Evolutionary conservation across 768 basidiomycete species (phyloP), one percentile per base, ranked within the genome.

Genomic region (Mycena albidolilacea): DNA sequence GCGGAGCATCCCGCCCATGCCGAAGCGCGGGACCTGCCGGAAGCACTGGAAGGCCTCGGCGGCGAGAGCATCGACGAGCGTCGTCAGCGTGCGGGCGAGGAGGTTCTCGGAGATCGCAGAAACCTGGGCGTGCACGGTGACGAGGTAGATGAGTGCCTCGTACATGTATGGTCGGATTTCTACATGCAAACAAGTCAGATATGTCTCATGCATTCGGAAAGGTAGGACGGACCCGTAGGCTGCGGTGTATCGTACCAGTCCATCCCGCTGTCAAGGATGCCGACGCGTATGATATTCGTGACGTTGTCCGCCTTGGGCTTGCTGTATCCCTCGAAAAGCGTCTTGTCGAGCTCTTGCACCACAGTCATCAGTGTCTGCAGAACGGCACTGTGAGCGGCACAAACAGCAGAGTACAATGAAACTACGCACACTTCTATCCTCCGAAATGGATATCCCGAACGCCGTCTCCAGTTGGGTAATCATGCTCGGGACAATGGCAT

Each of bases 1-100:
- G 60, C 95, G 91, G 55, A 99, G 88, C 98, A 99, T 99, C 10
- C 98, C 98, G 39, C 98, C 98, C 93, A 98, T 98, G 19, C 97
- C 97, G 79, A 98, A 98, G 61, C 92, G 89, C 78, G 92, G 93
- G 52, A 99, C 91, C 82, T 97, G 92, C 76, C 89, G 90, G 89
- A 99, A 97, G 81, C 92, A 95, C 15, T 86, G 88, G 67, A 98
- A 85, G 0, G 97, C 93, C 77, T 97, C 95, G 10, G 90, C 87
- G 15, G 96, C 93, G 19, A 97, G 85, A 70, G 94, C 92, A 72
- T 95, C 93, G 15, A 97, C 93, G 17, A 98, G 87, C 19, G 91
- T 86, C 70, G 91, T 90, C 57, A 99, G 84, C 37, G 92, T 91
- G n/a, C 97, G 91, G 55, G 95, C 90, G 37, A 99, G 87, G 52